Percentiles rank a stretch among this genome's conserved stretches.
Evolutionary conservation across 371 early-diverging fungal genomes (phyloP).

Genomic region (Mucor irregularis): DNA sequence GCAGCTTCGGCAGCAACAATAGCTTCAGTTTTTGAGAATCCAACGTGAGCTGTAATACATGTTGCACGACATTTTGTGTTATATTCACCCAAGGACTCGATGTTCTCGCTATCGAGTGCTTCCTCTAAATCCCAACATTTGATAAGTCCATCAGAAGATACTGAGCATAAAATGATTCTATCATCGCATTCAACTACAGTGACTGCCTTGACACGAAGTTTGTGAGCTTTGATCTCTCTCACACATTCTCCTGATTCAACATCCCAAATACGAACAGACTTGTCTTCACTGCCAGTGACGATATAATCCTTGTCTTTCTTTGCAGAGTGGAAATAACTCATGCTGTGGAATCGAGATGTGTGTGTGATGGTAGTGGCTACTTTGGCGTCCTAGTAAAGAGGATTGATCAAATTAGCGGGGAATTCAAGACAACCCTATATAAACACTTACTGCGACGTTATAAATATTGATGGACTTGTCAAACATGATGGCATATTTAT

Average conservation of each 20-base stretch:
- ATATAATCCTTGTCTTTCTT: slow-evolving; percentile 57
- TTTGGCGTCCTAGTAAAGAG: slow-evolving; percentile 51
- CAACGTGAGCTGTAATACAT: slow-evolving; percentile 52
- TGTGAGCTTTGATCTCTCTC: slow-evolving; percentile 61
- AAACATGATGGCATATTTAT: slow-evolving; percentile 76
- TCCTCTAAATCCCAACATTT: slow-evolving; percentile 69
- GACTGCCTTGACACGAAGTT: slow-evolving; percentile 51
- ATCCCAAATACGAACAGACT: slow-evolving; percentile 67
- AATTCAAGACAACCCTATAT: background rate
- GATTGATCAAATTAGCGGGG: background rate
- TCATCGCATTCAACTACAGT: slow-evolving; percentile 33
- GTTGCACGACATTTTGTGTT: slow-evolving; percentile 72
- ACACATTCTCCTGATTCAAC: slow-evolving; percentile 54
- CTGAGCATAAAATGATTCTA: slow-evolving; percentile 53
- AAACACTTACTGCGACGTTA: slow-evolving; percentile 58
- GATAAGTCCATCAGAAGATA: slow-evolving; percentile 75
- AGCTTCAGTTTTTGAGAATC: slow-evolving; percentile 23
- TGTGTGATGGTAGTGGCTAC: slow-evolving; percentile 51
- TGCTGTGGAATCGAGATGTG: slow-evolving; percentile 49
- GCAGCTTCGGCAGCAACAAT: slow-evolving; percentile 3
- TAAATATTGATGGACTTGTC: slow-evolving; percentile 72
- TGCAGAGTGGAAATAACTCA: slow-evolving; percentile 47
- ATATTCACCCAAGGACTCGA: slow-evolving; percentile 56
- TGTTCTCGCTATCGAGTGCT: slow-evolving; percentile 22
- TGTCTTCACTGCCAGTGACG: slow-evolving; percentile 74